Conservation (phyloP, 805 yeast genomes). For the Schwanniomyces sp. region DNA sequence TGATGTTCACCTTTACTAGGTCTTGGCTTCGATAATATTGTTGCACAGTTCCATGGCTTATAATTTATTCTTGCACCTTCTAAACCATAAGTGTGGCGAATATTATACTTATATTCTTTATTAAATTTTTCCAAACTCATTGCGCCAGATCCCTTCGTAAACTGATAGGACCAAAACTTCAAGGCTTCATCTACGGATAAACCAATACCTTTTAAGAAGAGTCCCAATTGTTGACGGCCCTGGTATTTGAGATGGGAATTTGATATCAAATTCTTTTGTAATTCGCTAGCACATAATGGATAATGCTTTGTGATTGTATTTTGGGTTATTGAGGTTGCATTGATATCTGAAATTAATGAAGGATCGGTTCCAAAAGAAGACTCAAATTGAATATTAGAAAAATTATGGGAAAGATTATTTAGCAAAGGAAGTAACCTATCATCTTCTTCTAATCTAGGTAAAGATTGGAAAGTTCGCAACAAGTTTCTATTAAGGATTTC, state of each 20-base stretch:
- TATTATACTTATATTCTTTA: conserved; percentile 85
- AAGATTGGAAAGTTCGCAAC: conserved; percentile 66
- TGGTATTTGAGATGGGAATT: conserved; percentile 75
- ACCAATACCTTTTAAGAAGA: conserved; percentile 89
- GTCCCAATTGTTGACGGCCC: conserved; percentile 82
- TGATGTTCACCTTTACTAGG: conserved; percentile 72
- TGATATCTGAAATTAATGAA: conserved; percentile 46
- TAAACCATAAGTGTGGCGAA: conserved; percentile 86
- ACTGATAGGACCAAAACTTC: conserved; percentile 77
- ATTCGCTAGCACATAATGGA: conserved; percentile 77
- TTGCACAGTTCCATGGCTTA: conserved; percentile 81
- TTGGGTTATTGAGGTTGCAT: conserved; percentile 58
- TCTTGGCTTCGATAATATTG: conserved; percentile 69
- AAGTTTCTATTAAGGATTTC: conserved; percentile 52
- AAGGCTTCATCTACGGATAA: conserved; percentile 83
- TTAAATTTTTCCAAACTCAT: conserved; percentile 73
- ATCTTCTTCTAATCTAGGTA: conserved; percentile 88
- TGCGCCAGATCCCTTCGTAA: conserved; percentile 50
- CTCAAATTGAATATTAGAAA: conserved; percentile 50
- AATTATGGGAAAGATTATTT: conserved; percentile 65
- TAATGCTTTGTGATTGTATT: conserved; percentile 58
- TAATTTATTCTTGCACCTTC: conserved; percentile 89
- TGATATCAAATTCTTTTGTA: conserved; percentile 59
- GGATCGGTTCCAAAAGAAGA: conserved; percentile 43
- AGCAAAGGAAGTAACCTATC: conserved; percentile 84